Evolutionary conservation across 75 land plant genomes (phyloP).

Genomic region (Chamaecyparis obtusa): DNA sequence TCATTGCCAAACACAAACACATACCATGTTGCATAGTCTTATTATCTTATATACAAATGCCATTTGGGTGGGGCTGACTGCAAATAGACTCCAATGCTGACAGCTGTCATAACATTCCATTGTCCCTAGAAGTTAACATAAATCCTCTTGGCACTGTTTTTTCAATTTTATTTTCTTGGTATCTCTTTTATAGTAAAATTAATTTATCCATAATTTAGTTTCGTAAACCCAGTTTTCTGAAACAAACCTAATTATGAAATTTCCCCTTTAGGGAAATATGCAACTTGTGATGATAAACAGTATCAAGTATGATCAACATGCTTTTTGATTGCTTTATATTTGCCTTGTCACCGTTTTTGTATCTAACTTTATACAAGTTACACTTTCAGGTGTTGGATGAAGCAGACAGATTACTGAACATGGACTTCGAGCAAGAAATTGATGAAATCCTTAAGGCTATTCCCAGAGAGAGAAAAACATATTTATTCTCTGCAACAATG

Average conservation of each 20-base stretch:
- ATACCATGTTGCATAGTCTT: no score
- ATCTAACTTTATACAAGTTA: neutral
- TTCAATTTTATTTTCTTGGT: neutral
- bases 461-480: slow-evolving; percentile 75
- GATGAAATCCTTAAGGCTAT: slow-evolving; percentile 86
- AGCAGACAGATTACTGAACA: slow-evolving; percentile 85
- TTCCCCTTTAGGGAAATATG: neutral
- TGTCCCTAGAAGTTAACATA: neutral
- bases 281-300: neutral
- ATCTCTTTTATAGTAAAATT: neutral
- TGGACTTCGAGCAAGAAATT: slow-evolving; percentile 88
- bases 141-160: neutral
- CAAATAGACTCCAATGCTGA: neutral
- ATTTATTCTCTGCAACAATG: slow-evolving; percentile 97
- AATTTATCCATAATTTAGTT: neutral
- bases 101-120: neutral
- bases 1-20: no score
- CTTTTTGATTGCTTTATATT: neutral
- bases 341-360: neutral
- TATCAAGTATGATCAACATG: neutral
- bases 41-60: neutral
- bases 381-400: slow-evolving; percentile 83
- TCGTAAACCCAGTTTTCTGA: neutral
- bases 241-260: neutral
- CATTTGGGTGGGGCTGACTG: neutral